These are phyloP conservation scores for Parastagonospora avenae DNA, from an alignment of 2,329 filamentous ascomycete species.

Conservation along the genomic window DNA sequence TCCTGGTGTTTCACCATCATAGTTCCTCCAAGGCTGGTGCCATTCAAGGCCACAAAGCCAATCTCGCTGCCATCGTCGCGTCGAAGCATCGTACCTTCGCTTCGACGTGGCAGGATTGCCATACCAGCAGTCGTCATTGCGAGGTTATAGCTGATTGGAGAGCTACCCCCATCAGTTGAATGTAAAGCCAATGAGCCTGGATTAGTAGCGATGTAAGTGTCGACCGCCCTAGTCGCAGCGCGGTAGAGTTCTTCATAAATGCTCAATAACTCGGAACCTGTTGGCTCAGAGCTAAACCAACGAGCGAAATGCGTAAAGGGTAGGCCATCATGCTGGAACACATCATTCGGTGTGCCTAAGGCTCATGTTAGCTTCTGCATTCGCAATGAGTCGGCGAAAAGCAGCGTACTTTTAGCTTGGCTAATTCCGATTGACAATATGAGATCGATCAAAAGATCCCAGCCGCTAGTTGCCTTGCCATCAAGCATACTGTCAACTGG, in stretches of 20 bases:
- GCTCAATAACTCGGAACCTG: constrained; percentile 38
- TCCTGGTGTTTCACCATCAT: constrained; percentile 61
- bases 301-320: constrained; percentile 58
- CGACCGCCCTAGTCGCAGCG: constrained; percentile 39
- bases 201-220: constrained; percentile 50
- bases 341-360: constrained; percentile 5
- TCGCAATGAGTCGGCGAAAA: no score
- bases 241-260: constrained; percentile 44
- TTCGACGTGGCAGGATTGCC: constrained; percentile 58
- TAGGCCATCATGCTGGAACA: constrained; percentile 37
- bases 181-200: constrained; percentile 34
- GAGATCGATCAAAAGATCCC: constrained; percentile 57
- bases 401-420: constrained; percentile 6
- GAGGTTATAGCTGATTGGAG: constrained; percentile 63
- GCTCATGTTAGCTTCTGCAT: constrained; percentile 8
- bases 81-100: constrained; percentile 51
- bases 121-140: constrained; percentile 61
- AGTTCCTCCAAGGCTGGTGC: constrained; percentile 62
- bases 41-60: constrained; percentile 58
- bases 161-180: constrained; percentile 40
- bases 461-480: constrained; percentile 43
- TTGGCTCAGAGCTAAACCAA: constrained; percentile 48
- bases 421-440: constrained; percentile 29
- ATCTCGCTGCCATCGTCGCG: constrained; percentile 47
- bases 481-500: constrained; percentile 67